These are phyloP conservation scores for Euphrasia arctica DNA, from an alignment of 305 asterid species.

Conservation along the genomic window DNA sequence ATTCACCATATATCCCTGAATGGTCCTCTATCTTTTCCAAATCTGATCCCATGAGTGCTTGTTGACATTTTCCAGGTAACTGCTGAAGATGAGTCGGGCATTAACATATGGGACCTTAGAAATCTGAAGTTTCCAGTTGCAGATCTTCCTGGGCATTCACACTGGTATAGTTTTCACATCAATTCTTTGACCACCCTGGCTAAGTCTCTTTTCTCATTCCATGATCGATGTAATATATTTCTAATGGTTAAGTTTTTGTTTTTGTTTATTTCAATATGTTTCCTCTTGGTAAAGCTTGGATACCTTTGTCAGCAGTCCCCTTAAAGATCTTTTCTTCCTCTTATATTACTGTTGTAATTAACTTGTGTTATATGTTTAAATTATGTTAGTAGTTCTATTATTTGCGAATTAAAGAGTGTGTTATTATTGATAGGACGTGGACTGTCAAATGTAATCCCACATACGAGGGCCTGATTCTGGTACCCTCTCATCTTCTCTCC, in stretches of 20 bases:
- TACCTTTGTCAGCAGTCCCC: slow-evolving; percentile 12
- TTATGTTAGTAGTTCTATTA: slow-evolving; percentile 11
- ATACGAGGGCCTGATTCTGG: slow-evolving; percentile 86
- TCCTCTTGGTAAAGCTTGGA: no score
- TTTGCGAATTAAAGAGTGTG: slow-evolving; percentile 22
- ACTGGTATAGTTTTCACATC: slow-evolving; percentile 52
- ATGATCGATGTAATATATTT: slow-evolving; percentile 8
- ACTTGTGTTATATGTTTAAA: slow-evolving; percentile 8
- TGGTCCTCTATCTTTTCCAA: slow-evolving; percentile 12
- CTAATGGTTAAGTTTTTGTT: slow-evolving; percentile 1
- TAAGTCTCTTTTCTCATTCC: slow-evolving; percentile 19
- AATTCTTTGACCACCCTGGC: slow-evolving; percentile 15
- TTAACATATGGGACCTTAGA: slow-evolving; percentile 90
- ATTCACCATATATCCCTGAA: slow-evolving; percentile 18
- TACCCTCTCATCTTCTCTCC: no score
- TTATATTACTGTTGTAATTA: slow-evolving; percentile 2
- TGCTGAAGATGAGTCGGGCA: slow-evolving; percentile 95
- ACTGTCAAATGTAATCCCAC: slow-evolving; percentile 88
- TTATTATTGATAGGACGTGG: slow-evolving; percentile 79
- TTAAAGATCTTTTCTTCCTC: background rate
- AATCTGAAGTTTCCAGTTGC: slow-evolving; percentile 65
- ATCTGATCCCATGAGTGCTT: slow-evolving; percentile 18
- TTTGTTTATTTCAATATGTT: slow-evolving; percentile 5
- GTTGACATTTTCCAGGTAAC: slow-evolving; percentile 58
- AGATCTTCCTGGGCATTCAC: slow-evolving; percentile 94